These are phyloP conservation scores for Allantophomopsis cytisporea DNA, from an alignment of 2,329 filamentous ascomycete species.

Conservation along the genomic window DNA sequence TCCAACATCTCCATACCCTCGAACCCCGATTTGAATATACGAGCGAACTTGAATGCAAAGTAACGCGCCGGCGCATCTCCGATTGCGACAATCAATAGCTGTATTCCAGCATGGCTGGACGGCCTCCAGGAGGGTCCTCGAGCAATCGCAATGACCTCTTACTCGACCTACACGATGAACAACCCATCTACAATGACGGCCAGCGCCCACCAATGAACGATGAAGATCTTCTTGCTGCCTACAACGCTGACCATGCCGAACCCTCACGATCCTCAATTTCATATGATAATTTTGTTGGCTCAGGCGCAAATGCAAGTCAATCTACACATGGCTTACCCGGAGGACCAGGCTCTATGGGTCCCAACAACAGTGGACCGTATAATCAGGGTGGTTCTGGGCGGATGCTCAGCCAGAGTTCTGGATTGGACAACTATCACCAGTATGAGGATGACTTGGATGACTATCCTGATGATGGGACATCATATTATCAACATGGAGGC, in stretches of 20 bases:
- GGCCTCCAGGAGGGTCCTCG: conserved; percentile 35
- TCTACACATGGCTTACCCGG: conserved; percentile 25
- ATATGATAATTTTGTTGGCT: conserved; percentile 90
- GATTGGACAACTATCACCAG: conserved; percentile 74
- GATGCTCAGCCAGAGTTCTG: conserved; percentile 57
- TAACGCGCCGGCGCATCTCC: conserved; percentile 1
- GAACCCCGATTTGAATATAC: too few relatives aligned
- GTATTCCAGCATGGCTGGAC: conserved; percentile 43
- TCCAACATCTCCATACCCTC: too few relatives aligned
- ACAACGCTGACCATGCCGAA: conserved; percentile 43
- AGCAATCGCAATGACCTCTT: conserved; percentile 41
- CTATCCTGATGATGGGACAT: conserved; percentile 60
- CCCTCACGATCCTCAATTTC: conserved; percentile 72
- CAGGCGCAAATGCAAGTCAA: conserved; percentile 34
- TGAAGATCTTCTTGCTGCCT: conserved; percentile 64
- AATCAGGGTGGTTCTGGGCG: conserved; percentile 5
- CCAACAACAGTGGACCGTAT: conserved; percentile 11
- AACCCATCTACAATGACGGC: conserved; percentile 60
- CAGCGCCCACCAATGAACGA: conserved; percentile 70
- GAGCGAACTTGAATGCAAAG: too few relatives aligned
- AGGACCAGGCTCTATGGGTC: conserved; percentile 15
- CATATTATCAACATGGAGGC: conserved; percentile 66
- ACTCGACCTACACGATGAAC: conserved; percentile 60
- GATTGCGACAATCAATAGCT: conserved; percentile 14
- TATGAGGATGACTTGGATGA: conserved; percentile 86